These are phyloP conservation scores for Triticum turgidum DNA, from an alignment of 176 grass and related monocot species.

Conservation along the genomic window DNA sequence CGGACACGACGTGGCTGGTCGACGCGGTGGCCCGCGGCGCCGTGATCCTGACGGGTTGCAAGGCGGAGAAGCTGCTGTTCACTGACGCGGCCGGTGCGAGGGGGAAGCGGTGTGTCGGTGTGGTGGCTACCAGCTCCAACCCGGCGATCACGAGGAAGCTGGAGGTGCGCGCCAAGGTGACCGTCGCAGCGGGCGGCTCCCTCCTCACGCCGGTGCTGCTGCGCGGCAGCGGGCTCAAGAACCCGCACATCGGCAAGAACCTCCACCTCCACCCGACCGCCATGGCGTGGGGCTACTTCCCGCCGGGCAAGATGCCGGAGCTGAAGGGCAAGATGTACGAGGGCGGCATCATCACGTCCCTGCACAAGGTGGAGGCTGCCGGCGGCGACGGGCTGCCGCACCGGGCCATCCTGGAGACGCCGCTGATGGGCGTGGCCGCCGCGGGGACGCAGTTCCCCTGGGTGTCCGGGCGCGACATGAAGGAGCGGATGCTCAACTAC, in stretches of 20 bases:
- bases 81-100: neutral
- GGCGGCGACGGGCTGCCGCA: neutral
- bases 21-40: constrained; percentile 72
- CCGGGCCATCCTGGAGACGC: constrained; percentile 64
- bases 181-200: constrained; percentile 61
- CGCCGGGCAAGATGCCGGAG: constrained; percentile 53
- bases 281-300: constrained; percentile 90
- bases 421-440: constrained; percentile 43
- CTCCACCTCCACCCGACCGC: constrained; percentile 75
- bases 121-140: constrained; percentile 55
- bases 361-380: constrained; percentile 63
- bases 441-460: constrained; percentile 55
- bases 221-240: constrained; percentile 57
- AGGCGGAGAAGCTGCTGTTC: constrained; percentile 72
- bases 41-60: constrained; percentile 72
- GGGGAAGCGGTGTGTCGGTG: constrained; percentile 52
- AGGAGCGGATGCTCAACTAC: constrained; percentile 73
- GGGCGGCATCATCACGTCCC: constrained; percentile 91
- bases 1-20: constrained; percentile 83
- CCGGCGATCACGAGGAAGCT: constrained; percentile 42
- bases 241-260: constrained; percentile 85
- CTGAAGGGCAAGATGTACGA: constrained; percentile 63
- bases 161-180: constrained; percentile 65
- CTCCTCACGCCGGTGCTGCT: constrained; percentile 79
- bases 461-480: constrained; percentile 78